These are phyloP conservation scores for Massariosphaeria phaeospora DNA, from an alignment of 495 filamentous ascomycete genomes.

Conservation along the genomic window DNA sequence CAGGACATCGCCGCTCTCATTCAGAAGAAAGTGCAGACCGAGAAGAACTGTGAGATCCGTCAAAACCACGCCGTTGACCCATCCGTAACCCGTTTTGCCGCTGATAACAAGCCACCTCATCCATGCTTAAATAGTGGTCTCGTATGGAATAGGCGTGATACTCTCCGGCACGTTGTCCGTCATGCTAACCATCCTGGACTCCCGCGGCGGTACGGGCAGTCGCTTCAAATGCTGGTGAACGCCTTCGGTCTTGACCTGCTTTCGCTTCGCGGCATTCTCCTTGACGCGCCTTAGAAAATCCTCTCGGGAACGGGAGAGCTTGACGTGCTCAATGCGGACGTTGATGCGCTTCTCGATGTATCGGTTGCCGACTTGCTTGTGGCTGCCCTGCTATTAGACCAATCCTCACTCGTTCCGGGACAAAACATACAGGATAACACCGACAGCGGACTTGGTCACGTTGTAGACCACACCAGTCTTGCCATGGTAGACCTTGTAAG, in stretches of 20 bases:
- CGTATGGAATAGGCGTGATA: slow-evolving; percentile 85
- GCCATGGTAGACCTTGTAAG: slow-evolving; percentile 98
- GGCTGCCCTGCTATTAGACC: slow-evolving; percentile 38
- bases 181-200: slow-evolving; percentile 67
- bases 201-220: slow-evolving; percentile 73
- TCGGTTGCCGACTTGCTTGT: slow-evolving; percentile 96
- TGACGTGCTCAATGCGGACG: slow-evolving; percentile 96
- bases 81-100: slow-evolving; percentile 25
- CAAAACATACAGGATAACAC: slow-evolving; percentile 68
- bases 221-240: slow-evolving; percentile 85
- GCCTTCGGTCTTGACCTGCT: slow-evolving; percentile 85
- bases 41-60: slow-evolving; percentile 20
- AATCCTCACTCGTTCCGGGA: too few species aligned
- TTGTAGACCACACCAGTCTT: slow-evolving; percentile 98
- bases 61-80: slow-evolving; percentile 28
- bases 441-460: slow-evolving; percentile 91
- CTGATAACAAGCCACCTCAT: neutral
- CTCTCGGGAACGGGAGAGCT: slow-evolving; percentile 84
- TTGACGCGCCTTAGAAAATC: slow-evolving; percentile 95
- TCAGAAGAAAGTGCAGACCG: slow-evolving; percentile 27
- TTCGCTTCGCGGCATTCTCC: slow-evolving; percentile 86
- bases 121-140: slow-evolving; percentile 85
- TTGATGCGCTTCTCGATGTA: slow-evolving; percentile 99
- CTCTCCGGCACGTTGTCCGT: slow-evolving; percentile 83
- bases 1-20: slow-evolving; percentile 21